A percentile compares a stretch with the other conserved stretches of the same genome.
Conservation (phyloP, 2,329 filamentous ascomycete genomes). For the Pyrenophora teres region DNA sequence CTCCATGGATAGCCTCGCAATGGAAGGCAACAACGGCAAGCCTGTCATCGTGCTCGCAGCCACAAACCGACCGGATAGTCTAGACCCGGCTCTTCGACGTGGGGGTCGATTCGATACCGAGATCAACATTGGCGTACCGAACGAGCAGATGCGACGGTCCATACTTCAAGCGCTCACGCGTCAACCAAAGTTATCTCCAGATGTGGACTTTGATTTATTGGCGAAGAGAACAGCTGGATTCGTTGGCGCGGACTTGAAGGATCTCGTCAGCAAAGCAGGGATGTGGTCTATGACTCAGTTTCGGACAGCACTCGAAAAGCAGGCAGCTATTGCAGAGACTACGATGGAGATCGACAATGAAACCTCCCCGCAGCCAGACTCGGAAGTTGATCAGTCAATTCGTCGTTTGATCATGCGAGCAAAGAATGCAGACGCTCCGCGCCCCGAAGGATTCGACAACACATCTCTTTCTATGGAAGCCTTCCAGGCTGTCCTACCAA, state of each 20-base stretch:
- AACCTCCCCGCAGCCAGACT: slow-evolving; percentile 22
- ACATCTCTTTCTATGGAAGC: slow-evolving; percentile 67
- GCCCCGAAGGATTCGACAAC: slow-evolving; percentile 59
- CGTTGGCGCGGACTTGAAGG: slow-evolving; percentile 85
- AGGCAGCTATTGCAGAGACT: slow-evolving; percentile 40
- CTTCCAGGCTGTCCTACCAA: slow-evolving; percentile 75
- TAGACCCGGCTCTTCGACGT: slow-evolving; percentile 77
- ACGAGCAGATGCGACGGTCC: slow-evolving; percentile 73
- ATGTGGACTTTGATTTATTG: slow-evolving; percentile 74
- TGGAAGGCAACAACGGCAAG: slow-evolving; percentile 72
- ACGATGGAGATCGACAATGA: slow-evolving; percentile 60
- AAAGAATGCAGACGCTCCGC: slow-evolving; percentile 53
- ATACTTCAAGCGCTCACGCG: slow-evolving; percentile 77
- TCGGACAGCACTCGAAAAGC: slow-evolving; percentile 56
- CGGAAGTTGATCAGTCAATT: slow-evolving; percentile 24
- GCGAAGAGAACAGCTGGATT: slow-evolving; percentile 90
- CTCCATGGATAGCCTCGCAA: slow-evolving; percentile 79
- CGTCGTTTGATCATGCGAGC: slow-evolving; percentile 58
- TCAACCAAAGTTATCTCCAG: slow-evolving; percentile 65
- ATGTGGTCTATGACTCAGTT: slow-evolving; percentile 67
- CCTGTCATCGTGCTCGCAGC: slow-evolving; percentile 89
- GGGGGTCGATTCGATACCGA: slow-evolving; percentile 80
- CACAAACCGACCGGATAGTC: slow-evolving; percentile 83
- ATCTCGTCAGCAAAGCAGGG: slow-evolving; percentile 68
- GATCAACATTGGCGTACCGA: slow-evolving; percentile 86